Percentiles rank a stretch among this genome's conserved stretches.
These are phyloP conservation scores for Umbelopsis sp. DNA, from an alignment of 192 early-diverging fungal genomes.

Conservation along the genomic window DNA sequence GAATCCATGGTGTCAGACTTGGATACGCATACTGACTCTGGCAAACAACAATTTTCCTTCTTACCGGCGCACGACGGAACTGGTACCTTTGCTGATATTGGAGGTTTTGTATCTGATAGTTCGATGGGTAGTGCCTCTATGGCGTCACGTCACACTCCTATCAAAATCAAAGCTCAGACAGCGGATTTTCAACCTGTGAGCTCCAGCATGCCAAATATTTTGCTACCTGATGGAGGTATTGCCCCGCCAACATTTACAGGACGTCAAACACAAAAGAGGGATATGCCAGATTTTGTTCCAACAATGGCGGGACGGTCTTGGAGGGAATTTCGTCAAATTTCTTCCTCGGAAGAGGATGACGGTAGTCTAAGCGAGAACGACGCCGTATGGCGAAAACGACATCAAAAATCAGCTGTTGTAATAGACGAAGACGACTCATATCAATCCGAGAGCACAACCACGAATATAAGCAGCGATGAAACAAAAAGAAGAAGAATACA, in stretches of 20 bases:
- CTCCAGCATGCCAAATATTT: conserved; percentile 28
- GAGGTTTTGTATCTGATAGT: conserved; percentile 1
- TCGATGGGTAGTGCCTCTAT: neutral
- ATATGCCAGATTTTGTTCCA: conserved; percentile 12
- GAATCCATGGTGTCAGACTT: conserved; percentile 32
- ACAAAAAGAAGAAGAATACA: conserved; percentile 19
- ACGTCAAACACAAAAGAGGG: neutral
- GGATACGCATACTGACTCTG: conserved; percentile 20
- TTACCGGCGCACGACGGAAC: conserved; percentile 44
- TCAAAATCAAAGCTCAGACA: neutral
- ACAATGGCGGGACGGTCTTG: conserved; percentile 6
- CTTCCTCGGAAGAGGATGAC: conserved; percentile 5
- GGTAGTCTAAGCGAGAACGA: conserved; percentile 18
- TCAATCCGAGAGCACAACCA: neutral
- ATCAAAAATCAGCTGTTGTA: neutral
- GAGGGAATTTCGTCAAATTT: neutral
- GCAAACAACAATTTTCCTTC: conserved; percentile 13
- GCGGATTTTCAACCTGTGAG: conserved; percentile 10
- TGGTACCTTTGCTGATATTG: conserved; percentile 33
- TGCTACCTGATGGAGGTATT: conserved; percentile 31
- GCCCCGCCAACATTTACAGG: conserved; percentile 31
- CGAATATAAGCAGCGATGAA: neutral
- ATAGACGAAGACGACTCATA: neutral
- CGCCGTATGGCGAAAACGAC: conserved; percentile 13
- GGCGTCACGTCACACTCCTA: neutral